Conservation (phyloP, 1,139 yeast species). For the Zygosaccharomyces pseudobailii region DNA sequence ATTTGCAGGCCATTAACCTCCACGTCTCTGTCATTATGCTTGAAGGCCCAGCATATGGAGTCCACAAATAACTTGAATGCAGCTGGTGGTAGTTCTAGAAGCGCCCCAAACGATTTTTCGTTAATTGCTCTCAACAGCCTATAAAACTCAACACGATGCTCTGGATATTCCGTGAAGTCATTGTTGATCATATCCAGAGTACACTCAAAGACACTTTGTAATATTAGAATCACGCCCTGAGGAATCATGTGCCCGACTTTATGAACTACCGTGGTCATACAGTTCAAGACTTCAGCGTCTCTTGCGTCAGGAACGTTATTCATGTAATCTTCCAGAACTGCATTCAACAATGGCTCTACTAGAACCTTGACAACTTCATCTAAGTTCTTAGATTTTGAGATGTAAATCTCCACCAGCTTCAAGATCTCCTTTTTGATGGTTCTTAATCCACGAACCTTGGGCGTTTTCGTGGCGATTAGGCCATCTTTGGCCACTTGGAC, state of each 20-base stretch:
- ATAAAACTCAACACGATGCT: slow-evolving; percentile 95
- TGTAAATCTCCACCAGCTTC: slow-evolving; percentile 82
- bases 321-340: slow-evolving; percentile 86
- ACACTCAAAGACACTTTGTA: slow-evolving; percentile 90
- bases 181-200: slow-evolving; percentile 93
- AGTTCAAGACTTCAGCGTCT: slow-evolving; percentile 93
- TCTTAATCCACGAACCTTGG: slow-evolving; percentile 90
- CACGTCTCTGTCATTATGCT: slow-evolving; percentile 93
- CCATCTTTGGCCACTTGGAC: slow-evolving; percentile 76
- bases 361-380: slow-evolving; percentile 82
- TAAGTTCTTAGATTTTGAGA: slow-evolving; percentile 71
- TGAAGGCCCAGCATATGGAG: slow-evolving; percentile 97
- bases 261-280: slow-evolving; percentile 85
- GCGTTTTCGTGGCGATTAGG: slow-evolving; percentile 86
- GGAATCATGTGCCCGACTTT: slow-evolving; percentile 88
- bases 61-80: slow-evolving; percentile 88
- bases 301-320: slow-evolving; percentile 92
- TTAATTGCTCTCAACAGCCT: slow-evolving; percentile 83
- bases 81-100: slow-evolving; percentile 82
- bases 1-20: slow-evolving; percentile 84
- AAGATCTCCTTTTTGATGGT: slow-evolving; percentile 93
- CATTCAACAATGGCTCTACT: slow-evolving; percentile 75
- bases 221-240: slow-evolving; percentile 79
- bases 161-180: slow-evolving; percentile 95
- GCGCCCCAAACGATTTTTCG: slow-evolving; percentile 76